phyloP scores from a whole-genome alignment of 768 basidiomycete genomes.

The Lyophyllum atratum region DNA sequence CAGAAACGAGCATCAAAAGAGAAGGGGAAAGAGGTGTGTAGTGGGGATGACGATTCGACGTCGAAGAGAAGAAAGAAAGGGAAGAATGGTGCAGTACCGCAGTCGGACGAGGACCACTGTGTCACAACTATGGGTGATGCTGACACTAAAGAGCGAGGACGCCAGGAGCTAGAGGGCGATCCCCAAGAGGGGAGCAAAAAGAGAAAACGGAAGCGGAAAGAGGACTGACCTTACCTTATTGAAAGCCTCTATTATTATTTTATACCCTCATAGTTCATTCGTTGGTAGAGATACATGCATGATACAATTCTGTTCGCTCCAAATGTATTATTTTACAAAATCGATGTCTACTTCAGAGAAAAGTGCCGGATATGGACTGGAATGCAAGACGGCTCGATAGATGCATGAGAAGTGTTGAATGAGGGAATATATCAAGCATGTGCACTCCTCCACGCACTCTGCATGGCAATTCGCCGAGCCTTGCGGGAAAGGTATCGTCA shows the following conservation, averaged over 20 bases:
- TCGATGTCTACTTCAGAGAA: constrained; percentile 16
- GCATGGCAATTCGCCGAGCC: constrained; percentile 86
- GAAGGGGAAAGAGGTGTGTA: background rate
- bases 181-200: constrained; percentile 10
- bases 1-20: constrained; percentile 14
- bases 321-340: constrained; percentile 15
- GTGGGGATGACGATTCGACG: background rate
- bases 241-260: background rate
- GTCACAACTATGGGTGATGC: background rate
- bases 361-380: background rate
- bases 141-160: background rate
- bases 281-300: background rate
- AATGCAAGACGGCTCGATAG: constrained; percentile 15
- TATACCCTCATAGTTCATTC: background rate
- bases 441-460: constrained; percentile 84
- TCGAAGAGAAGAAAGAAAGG: constrained; percentile 4
- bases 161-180: background rate
- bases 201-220: constrained; percentile 15
- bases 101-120: background rate
- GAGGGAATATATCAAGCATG: constrained; percentile 44
- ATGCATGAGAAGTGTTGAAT: constrained; percentile 7
- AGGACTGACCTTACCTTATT: background rate
- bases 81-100: background rate
- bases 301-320: constrained; percentile 11
- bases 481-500: constrained; percentile 25